Evolutionary conservation across 768 basidiomycete genomes (phyloP), one percentile per base, ranked within the genome.

Genomic region (Mycena metata): DNA sequence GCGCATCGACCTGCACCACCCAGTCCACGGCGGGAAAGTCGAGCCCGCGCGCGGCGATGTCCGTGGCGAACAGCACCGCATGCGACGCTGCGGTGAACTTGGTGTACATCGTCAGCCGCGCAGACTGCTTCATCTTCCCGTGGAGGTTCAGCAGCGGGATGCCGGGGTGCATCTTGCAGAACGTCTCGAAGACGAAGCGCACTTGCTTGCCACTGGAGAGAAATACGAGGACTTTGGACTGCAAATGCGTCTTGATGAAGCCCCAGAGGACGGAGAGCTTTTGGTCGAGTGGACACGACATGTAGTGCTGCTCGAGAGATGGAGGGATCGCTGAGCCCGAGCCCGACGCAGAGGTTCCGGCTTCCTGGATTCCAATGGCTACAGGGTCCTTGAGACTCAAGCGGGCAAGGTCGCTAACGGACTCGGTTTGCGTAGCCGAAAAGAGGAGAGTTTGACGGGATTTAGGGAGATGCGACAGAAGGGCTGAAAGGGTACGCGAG

Each of bases 1-100:
- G 97, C 3, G 94, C 95, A 78, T 99, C 97, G 15, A 96, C 82
- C 77, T 99, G 97, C 33, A 99, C 76, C 2, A 99, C 97, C 97
- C 97, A 99, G 78, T 98, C 95, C 23, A 99, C 91, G 0, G 93
- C 87, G 5, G 98, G 97, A 80, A 99, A 99, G 80, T 99, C 97
- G 64, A 99, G 84, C 1, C 97, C 97, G 65, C 97, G 90, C 6
- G 97, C 95, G 41, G 97, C 97, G 67, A 99, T 92, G 76, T 99
- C 97, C 13, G 97, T 99, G 19, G 96, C 96, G 73, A 99, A 91
- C 23, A 99, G 85, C 8, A 97, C 88, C 2, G 96, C 91, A 72
- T 96, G 90, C 72, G 91, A 89, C 50, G 91, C 90, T 3, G 88
- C 81, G 3, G 92, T 92, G 82, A 98, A 99, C 47, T 90, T 91